Evolutionary conservation across 2,329 filamentous ascomycete species (phyloP).

Genomic region (Trichothecium sympodiale): DNA sequence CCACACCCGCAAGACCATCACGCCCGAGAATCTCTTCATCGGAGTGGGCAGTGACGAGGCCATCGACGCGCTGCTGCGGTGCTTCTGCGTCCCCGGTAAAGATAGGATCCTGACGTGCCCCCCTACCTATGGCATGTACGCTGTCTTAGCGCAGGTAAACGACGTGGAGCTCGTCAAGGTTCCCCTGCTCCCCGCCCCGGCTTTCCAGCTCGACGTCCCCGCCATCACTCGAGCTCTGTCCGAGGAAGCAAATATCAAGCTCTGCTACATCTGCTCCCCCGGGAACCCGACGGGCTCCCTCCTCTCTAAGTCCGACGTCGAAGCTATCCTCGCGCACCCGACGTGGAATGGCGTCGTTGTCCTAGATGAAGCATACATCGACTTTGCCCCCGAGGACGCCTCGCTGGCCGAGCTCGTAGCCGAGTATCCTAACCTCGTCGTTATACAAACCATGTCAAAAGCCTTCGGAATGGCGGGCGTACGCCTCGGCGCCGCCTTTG

Average conservation of each 20-base stretch:
- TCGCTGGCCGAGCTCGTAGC: constrained; percentile 85
- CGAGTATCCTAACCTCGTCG: constrained; percentile 90
- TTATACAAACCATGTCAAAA: constrained; percentile 98
- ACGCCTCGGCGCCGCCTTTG: constrained; percentile 76
- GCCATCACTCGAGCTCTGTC: constrained; percentile 56
- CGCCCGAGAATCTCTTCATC: constrained; percentile 79
- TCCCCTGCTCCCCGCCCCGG: constrained; percentile 61
- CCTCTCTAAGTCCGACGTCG: constrained; percentile 65
- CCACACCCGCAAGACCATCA: constrained; percentile 61
- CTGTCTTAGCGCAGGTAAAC: constrained; percentile 88
- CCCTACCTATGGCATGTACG: constrained; percentile 98
- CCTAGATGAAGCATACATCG: constrained; percentile 90
- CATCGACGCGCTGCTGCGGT: constrained; percentile 85
- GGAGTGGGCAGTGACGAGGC: constrained; percentile 95
- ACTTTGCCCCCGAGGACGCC: constrained; percentile 68
- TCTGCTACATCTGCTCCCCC: constrained; percentile 87
- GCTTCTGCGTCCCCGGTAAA: constrained; percentile 77
- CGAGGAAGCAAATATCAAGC: constrained; percentile 55
- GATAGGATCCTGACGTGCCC: constrained; percentile 93
- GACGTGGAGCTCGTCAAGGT: constrained; percentile 79
- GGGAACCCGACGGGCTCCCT: constrained; percentile 86
- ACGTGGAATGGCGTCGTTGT: constrained; percentile 94
- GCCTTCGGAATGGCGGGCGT: constrained; percentile 94
- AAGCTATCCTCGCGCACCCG: constrained; percentile 66
- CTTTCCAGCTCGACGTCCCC: constrained; percentile 63